These are phyloP conservation scores for Letharia columbiana DNA, from an alignment of 495 filamentous ascomycete genomes.

Conservation along the genomic window DNA sequence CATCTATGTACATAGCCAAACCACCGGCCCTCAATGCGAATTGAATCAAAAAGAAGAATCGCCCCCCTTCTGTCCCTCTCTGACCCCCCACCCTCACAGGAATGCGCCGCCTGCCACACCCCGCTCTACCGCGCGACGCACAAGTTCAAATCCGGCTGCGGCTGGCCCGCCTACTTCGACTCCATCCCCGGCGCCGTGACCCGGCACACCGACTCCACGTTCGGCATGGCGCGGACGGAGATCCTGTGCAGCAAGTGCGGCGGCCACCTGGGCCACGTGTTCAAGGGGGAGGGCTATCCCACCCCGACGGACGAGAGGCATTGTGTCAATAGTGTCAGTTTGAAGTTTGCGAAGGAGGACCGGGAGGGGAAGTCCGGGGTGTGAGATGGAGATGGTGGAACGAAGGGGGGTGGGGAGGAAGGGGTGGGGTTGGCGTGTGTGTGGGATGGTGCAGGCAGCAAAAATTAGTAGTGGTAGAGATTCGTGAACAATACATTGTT, in stretches of 20 bases:
- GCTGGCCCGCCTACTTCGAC: conserved; percentile 97
- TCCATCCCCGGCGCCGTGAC: conserved; percentile 82
- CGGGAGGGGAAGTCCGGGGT: neutral
- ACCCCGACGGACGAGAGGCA: conserved; percentile 94
- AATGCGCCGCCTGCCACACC: conserved; percentile 74
- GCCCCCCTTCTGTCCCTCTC: neutral
- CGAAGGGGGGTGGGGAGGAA: neutral
- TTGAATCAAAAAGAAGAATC: too few species aligned
- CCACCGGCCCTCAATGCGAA: too few species aligned
- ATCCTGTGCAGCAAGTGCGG: conserved; percentile 92
- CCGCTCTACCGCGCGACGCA: conserved; percentile 83
- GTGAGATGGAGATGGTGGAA: neutral
- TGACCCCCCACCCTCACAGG: conserved; percentile 39
- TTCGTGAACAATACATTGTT: neutral
- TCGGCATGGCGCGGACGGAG: conserved; percentile 83
- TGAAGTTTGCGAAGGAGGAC: conserved; percentile 67
- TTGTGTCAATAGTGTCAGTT: conserved; percentile 90
- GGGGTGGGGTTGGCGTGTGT: neutral
- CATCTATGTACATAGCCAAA: too few species aligned
- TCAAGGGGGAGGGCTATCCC: conserved; percentile 85
- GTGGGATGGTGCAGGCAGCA: neutral
- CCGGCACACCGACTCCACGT: conserved; percentile 61
- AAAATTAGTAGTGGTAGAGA: neutral
- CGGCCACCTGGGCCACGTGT: conserved; percentile 93
- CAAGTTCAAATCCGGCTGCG: conserved; percentile 94